phyloP scores from a whole-genome alignment of 306 rosid species.

The Pyrus pyrifolia region DNA sequence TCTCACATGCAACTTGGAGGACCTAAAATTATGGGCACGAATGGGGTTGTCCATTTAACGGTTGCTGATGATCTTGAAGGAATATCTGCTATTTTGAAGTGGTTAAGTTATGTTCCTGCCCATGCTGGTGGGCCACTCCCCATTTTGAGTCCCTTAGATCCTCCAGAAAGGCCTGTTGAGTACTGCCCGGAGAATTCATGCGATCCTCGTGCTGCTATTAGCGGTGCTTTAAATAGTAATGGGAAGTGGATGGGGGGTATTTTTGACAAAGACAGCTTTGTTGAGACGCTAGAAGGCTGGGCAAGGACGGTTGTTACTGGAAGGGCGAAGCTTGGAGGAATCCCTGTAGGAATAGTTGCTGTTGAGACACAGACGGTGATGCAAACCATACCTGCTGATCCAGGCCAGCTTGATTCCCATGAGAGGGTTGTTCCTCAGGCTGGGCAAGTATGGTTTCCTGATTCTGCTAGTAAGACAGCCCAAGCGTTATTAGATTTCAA shows the following conservation, averaged over 20 bases:
- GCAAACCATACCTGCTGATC: constrained; percentile 99
- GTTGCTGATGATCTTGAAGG: constrained; percentile 96
- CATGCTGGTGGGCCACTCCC: constrained; percentile 81
- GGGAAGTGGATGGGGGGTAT: constrained; percentile 93
- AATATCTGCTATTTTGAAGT: constrained; percentile 82
- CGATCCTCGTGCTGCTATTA: constrained; percentile 94
- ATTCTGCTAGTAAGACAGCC: constrained; percentile 91
- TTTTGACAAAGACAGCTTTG: constrained; percentile 92
- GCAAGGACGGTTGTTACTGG: constrained; percentile 97
- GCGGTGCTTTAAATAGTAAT: constrained; percentile 49
- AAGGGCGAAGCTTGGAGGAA: constrained; percentile 98
- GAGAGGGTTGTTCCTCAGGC: constrained; percentile 99
- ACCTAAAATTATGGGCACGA: constrained; percentile 97
- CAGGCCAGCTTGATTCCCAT: constrained; percentile 95
- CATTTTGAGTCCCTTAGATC: constrained; percentile 67
- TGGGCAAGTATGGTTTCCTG: constrained; percentile 99
- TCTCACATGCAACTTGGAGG: constrained; percentile 99
- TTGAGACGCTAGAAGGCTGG: constrained; percentile 99
- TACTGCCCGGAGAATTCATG: constrained; percentile 85
- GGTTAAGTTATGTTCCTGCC: constrained; percentile 94
- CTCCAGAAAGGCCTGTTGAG: constrained; percentile 83
- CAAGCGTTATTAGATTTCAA: constrained; percentile 91
- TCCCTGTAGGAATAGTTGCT: constrained; percentile 90
- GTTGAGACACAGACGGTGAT: constrained; percentile 95
- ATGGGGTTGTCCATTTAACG: constrained; percentile 97